A percentile compares a stretch with the other conserved stretches of the same genome.
These are phyloP conservation scores for Pistacia atlantica DNA, from an alignment of 345 rosid genomes.

Conservation along the genomic window DNA sequence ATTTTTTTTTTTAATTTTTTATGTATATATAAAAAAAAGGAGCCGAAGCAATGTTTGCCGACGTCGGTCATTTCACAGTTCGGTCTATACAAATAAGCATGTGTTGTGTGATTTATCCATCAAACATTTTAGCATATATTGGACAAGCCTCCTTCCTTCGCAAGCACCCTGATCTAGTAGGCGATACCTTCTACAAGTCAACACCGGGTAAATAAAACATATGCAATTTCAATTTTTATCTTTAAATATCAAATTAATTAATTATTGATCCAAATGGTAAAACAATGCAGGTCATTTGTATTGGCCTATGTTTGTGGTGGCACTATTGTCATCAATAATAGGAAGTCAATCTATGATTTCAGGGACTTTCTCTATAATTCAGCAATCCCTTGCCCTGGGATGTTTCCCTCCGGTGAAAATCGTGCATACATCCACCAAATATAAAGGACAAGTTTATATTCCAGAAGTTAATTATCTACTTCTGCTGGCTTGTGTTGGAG, in stretches of 20 bases:
- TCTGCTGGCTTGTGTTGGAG: constrained; percentile 48
- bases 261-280: background rate
- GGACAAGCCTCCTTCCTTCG: constrained; percentile 51
- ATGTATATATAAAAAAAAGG: constrained; percentile 23
- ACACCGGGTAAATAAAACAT: constrained; percentile 26
- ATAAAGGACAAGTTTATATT: constrained; percentile 56
- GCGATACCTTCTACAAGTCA: constrained; percentile 34
- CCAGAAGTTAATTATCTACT: constrained; percentile 55
- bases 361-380: constrained; percentile 55
- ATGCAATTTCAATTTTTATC: background rate
- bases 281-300: constrained; percentile 33
- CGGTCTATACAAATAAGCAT: constrained; percentile 49
- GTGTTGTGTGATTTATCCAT: constrained; percentile 40
- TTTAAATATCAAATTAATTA: background rate
- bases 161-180: constrained; percentile 30
- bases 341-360: constrained; percentile 67
- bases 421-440: constrained; percentile 50
- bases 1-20: too few species aligned
- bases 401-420: constrained; percentile 61
- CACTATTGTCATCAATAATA: constrained; percentile 45
- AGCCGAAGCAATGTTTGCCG: constrained; percentile 59
- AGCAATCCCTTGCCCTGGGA: constrained; percentile 54
- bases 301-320: constrained; percentile 59
- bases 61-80: constrained; percentile 57
- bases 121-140: constrained; percentile 39